These are phyloP conservation scores for Cutaneotrichosporon mucoides DNA, from an alignment of 1,284 basidiomycete species.

Conservation along the genomic window DNA sequence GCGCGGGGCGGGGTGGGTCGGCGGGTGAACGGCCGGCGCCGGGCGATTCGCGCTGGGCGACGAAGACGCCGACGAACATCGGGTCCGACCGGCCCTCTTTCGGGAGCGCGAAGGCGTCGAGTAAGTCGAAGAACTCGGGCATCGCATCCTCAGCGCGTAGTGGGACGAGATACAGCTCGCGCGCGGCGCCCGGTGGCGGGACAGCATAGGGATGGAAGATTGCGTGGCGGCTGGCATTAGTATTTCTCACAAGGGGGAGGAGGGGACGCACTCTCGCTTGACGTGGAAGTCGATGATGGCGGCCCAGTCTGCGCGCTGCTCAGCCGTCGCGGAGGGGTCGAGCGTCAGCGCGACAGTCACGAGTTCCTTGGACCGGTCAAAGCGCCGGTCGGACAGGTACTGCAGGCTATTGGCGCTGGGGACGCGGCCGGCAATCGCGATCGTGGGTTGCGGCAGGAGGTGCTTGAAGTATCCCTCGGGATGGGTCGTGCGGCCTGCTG, in stretches of 20 bases:
- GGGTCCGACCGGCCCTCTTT: conserved; percentile 54
- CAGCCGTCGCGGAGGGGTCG: conserved; percentile 42
- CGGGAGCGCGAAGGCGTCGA: conserved; percentile 73
- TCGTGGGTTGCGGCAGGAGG: conserved; percentile 30
- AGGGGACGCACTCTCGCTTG: conserved; percentile 63
- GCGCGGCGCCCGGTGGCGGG: conserved; percentile 66
- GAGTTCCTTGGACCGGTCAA: conserved; percentile 73
- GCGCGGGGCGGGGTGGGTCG: conserved; percentile 20
- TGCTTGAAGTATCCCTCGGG: conserved; percentile 17
- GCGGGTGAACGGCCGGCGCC: conserved; percentile 2
- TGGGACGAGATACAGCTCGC: conserved; percentile 84
- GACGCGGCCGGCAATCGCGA: conserved; percentile 61
- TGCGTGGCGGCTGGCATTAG: conserved; percentile 66
- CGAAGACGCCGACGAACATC: conserved; percentile 75
- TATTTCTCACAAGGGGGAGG: too few relatives aligned
- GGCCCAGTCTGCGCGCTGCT: conserved; percentile 57
- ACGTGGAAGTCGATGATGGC: conserved; percentile 66
- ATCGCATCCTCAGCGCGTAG: conserved; percentile 60
- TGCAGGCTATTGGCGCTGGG: conserved; percentile 66
- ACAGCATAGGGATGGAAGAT: conserved; percentile 76
- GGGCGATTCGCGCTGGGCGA: conserved; percentile 50
- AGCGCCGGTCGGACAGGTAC: conserved; percentile 67
- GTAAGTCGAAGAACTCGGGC: conserved; percentile 59
- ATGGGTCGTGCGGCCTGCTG: conserved; percentile 8
- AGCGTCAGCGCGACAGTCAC: conserved; percentile 69